These are phyloP conservation scores for Colletotrichum orchidophilum DNA, from an alignment of 2,329 filamentous ascomycete genomes.

Conservation along the genomic window DNA sequence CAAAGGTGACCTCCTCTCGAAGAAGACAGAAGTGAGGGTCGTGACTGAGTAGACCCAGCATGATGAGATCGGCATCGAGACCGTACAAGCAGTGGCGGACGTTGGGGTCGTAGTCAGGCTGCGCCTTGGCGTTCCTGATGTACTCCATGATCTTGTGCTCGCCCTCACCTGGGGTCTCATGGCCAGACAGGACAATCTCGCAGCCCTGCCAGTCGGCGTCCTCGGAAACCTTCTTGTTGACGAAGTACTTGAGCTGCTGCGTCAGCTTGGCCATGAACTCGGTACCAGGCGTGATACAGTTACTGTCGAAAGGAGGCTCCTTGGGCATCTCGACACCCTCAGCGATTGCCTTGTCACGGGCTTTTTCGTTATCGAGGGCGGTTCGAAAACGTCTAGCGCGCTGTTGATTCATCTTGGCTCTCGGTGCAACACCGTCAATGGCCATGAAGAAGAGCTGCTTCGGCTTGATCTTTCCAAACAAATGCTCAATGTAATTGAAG, in stretches of 20 bases:
- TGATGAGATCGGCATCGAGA: slow-evolving; percentile 96
- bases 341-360: slow-evolving; percentile 88
- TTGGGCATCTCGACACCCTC: slow-evolving; percentile 94
- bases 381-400: slow-evolving; percentile 94
- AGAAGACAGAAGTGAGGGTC: slow-evolving; percentile 98
- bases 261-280: slow-evolving; percentile 98
- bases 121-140: slow-evolving; percentile 95
- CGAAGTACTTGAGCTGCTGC: slow-evolving; percentile 94
- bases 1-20: slow-evolving; percentile 97
- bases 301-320: slow-evolving; percentile 97
- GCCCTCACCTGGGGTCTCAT: slow-evolving; percentile 97
- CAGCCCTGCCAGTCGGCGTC: slow-evolving; percentile 98
- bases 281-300: slow-evolving; percentile 97
- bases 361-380: slow-evolving; percentile 87
- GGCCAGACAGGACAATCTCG: slow-evolving; percentile 94
- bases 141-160: slow-evolving; percentile 99
- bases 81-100: slow-evolving; percentile 97
- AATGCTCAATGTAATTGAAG: slow-evolving; percentile 99
- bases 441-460: slow-evolving; percentile 99
- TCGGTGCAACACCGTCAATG: slow-evolving; percentile 95
- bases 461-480: slow-evolving; percentile 98
- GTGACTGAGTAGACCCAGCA: slow-evolving; percentile 96
- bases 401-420: slow-evolving; percentile 99
- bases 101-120: slow-evolving; percentile 91
- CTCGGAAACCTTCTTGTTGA: slow-evolving; percentile 98